These are phyloP conservation scores for Cryptococcus sp. DNA, from an alignment of 1,284 basidiomycete genomes.

Conservation along the genomic window DNA sequence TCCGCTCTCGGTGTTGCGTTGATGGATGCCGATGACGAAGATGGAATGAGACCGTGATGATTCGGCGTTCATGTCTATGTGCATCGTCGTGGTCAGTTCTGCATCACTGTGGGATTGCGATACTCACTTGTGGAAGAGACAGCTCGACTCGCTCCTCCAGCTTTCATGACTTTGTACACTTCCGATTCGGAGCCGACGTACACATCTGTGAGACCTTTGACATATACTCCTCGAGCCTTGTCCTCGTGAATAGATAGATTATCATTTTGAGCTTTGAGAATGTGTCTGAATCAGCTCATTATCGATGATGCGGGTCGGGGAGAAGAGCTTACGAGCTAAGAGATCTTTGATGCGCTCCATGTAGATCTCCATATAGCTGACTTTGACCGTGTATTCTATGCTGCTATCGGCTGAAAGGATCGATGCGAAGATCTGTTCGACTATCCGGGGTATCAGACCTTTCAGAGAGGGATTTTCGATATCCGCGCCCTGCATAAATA, in stretches of 20 bases:
- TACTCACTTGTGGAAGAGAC: constrained; percentile 90
- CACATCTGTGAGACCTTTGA: constrained; percentile 96
- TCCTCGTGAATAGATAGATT: constrained; percentile 99
- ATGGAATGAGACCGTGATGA: constrained; percentile 99
- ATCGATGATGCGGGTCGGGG: background rate
- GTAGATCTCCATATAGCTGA: constrained; percentile 99
- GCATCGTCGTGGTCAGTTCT: background rate
- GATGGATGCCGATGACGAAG: constrained; percentile 96
- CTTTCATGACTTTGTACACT: constrained; percentile 98
- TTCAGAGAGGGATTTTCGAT: constrained; percentile 89
- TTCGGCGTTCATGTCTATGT: constrained; percentile 98
- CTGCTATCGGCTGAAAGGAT: constrained; percentile 94
- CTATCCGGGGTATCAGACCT: constrained; percentile 97
- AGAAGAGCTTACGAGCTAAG: constrained; percentile 76
- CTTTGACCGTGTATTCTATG: constrained; percentile 98
- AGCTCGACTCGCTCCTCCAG: constrained; percentile 85
- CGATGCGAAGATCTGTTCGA: constrained; percentile 97
- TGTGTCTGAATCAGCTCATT: too few relatives aligned
- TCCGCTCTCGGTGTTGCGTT: constrained; percentile 93
- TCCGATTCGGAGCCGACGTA: constrained; percentile 96
- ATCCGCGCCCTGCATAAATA: constrained; percentile 76
- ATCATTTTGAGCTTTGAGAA: constrained; percentile 87
- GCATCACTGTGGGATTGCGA: background rate
- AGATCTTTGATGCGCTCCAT: constrained; percentile 95
- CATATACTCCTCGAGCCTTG: constrained; percentile 95